These are phyloP conservation scores for Rhipidocladum racemiflorum DNA, from an alignment of 176 grass and related monocot genomes.

Conservation along the genomic window DNA sequence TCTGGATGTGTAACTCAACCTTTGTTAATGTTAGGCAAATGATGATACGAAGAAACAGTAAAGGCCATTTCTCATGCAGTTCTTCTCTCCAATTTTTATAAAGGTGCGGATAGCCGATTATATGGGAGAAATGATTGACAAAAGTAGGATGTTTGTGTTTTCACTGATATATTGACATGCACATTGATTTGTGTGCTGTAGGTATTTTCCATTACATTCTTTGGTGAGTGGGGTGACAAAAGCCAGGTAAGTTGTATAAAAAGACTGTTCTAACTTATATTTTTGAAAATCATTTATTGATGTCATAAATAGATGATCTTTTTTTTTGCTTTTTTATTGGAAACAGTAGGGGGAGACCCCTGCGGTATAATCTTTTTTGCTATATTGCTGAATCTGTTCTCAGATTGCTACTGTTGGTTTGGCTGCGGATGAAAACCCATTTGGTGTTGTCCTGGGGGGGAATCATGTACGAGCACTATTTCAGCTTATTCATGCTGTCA, in stretches of 20 bases:
- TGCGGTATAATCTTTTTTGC: neutral
- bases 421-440: slow-evolving; percentile 88
- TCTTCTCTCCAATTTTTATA: slow-evolving; percentile 96
- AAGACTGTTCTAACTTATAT: slow-evolving; percentile 7
- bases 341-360: no score
- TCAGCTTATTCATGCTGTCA: neutral
- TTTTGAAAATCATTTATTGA: neutral
- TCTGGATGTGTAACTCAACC: slow-evolving; percentile 5
- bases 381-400: neutral
- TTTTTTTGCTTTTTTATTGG: neutral
- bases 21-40: slow-evolving; percentile 49
- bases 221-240: slow-evolving; percentile 99
- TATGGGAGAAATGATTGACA: slow-evolving; percentile 5
- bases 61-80: slow-evolving; percentile 75
- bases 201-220: slow-evolving; percentile 99
- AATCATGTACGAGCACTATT: slow-evolving; percentile 68
- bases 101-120: slow-evolving; percentile 59
- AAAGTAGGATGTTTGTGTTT: slow-evolving; percentile 5
- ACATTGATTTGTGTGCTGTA: slow-evolving; percentile 34
- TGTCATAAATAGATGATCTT: slow-evolving; percentile 15
- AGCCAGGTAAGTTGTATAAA: slow-evolving; percentile 68
- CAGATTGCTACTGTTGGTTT: slow-evolving; percentile 98
- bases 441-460: slow-evolving; percentile 94
- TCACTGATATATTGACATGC: slow-evolving; percentile 9
- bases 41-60: slow-evolving; percentile 82